A percentile compares a stretch with the other conserved stretches of the same genome.
These are phyloP conservation scores for Blastocystis sp. DNA, from an alignment of 352 stramenopile species.

Conservation along the genomic window DNA sequence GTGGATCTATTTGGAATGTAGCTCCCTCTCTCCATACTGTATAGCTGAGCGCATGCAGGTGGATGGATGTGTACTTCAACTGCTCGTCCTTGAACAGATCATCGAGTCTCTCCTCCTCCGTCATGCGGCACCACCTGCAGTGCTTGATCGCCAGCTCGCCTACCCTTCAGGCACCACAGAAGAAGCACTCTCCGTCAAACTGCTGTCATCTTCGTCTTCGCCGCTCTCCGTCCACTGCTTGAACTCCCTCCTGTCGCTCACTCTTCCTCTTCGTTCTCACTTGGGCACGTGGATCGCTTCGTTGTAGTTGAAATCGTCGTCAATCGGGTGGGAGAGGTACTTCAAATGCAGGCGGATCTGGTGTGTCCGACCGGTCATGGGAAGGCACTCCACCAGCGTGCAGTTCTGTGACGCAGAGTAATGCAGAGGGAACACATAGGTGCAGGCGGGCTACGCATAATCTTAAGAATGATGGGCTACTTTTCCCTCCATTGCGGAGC, in stretches of 20 bases:
- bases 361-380: conserved; percentile 63
- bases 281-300: conserved; percentile 30
- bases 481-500: conserved; percentile 42
- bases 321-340: conserved; percentile 61
- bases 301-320: conserved; percentile 69
- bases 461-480: neutral
- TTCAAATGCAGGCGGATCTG: conserved; percentile 65
- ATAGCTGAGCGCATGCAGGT: conserved; percentile 50
- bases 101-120: conserved; percentile 42
- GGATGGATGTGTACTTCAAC: conserved; percentile 24
- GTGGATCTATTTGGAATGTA: neutral
- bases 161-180: neutral
- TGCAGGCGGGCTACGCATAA: conserved; percentile 48
- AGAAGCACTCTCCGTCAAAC: neutral
- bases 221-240: neutral
- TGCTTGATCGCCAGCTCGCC: conserved; percentile 50
- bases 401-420: neutral
- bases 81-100: conserved; percentile 65
- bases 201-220: neutral
- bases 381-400: conserved; percentile 65
- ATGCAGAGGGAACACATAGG: conserved; percentile 50
- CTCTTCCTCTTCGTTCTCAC: neutral
- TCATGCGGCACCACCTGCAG: conserved; percentile 56
- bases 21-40: neutral
- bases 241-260: neutral